These are phyloP conservation scores for Coemansia asiatica DNA, from an alignment of 192 early-diverging fungal genomes.

Conservation along the genomic window DNA sequence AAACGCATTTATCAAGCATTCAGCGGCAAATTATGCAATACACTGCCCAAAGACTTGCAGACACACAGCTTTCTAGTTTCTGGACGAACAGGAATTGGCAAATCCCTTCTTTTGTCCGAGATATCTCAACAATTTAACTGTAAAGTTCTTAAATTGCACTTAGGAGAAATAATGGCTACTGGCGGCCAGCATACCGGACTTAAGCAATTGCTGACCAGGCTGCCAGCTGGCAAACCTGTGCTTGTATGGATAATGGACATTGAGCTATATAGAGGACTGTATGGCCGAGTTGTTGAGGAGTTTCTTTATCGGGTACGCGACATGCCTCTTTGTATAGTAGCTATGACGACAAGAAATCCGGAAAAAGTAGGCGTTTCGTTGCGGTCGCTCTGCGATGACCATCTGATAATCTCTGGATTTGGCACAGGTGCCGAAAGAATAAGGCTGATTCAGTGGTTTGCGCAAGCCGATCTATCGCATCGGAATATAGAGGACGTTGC, in stretches of 20 bases:
- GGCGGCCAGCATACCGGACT: conserved; percentile 41
- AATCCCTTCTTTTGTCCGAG: conserved; percentile 32
- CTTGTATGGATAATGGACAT: conserved; percentile 44
- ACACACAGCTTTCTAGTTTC: conserved; percentile 40
- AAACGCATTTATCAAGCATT: conserved; percentile 26
- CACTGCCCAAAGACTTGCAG: conserved; percentile 7
- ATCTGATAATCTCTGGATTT: conserved; percentile 34
- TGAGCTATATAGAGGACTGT: conserved; percentile 35
- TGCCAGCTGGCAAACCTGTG: conserved; percentile 5
- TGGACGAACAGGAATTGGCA: conserved; percentile 51
- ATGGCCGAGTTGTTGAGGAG: conserved; percentile 27
- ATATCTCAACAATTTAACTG: conserved; percentile 19
- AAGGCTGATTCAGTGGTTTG: conserved; percentile 33
- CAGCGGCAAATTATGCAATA: conserved; percentile 15
- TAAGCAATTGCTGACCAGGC: conserved; percentile 5
- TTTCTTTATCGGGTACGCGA: conserved; percentile 11
- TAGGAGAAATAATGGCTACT: conserved; percentile 27
- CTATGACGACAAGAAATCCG: conserved; percentile 52
- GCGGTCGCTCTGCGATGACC: conserved; percentile 42
- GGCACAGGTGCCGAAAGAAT: conserved; percentile 18
- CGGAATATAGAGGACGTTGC: conserved; percentile 9
- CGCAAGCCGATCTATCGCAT: neutral
- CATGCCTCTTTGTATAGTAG: conserved; percentile 26
- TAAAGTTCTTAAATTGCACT: conserved; percentile 21
- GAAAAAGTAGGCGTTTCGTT: conserved; percentile 30